Evolutionary conservation across 2,329 filamentous ascomycete genomes (phyloP).

Genomic region (Endothia cerciana): DNA sequence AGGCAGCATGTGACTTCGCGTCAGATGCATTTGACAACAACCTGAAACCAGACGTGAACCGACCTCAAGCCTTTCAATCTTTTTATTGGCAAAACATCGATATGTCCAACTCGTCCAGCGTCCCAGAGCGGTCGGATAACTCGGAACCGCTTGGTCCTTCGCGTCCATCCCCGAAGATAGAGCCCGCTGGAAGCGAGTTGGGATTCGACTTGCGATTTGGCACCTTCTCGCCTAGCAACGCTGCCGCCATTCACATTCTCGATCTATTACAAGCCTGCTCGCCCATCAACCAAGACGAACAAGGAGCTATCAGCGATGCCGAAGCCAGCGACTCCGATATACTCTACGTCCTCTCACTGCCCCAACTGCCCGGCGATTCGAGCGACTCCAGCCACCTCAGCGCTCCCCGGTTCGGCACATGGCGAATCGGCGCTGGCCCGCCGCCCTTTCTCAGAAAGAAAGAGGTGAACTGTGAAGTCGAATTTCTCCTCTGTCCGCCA

Average conservation of each 20-base stretch:
- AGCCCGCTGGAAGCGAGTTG: not conserved
- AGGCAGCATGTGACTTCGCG: constrained; percentile 1
- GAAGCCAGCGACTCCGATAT: constrained; percentile 1
- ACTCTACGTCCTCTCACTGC: constrained; percentile 2
- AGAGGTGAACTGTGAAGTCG: not conserved
- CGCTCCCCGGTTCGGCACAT: constrained; percentile 2
- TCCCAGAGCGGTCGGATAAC: not conserved
- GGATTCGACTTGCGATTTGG: not conserved
- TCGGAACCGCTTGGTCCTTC: not conserved
- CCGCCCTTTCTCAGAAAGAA: constrained; percentile 1
- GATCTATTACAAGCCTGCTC: not conserved
- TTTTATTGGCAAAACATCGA: not conserved
- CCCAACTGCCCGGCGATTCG: not conserved
- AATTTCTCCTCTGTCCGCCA: not conserved
- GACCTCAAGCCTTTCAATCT: not conserved
- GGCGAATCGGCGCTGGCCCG: not conserved
- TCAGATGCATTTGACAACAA: not conserved
- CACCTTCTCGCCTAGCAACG: not conserved
- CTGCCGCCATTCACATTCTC: constrained; percentile 5
- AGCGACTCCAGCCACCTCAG: not conserved
- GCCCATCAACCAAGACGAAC: not conserved
- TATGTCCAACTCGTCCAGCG: not conserved
- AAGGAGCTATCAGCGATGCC: not conserved
- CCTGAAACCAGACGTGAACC: not conserved
- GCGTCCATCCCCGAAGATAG: not conserved